Base-by-base conservation (phyloP, 257 asterid species). In the Plectranthus barbatus region DNA sequence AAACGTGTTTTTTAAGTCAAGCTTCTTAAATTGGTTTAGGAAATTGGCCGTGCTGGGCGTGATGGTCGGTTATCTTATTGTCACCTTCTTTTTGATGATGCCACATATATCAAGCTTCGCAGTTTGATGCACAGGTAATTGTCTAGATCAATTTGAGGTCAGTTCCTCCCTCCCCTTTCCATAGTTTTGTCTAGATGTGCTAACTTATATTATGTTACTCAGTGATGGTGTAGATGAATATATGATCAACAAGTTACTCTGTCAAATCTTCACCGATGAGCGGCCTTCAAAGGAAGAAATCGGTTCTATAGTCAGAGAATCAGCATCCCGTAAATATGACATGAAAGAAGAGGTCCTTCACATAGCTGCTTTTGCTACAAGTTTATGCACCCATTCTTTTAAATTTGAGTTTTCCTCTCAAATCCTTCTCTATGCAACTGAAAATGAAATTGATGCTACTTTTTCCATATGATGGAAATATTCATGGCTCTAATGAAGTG, bases 21-120 rank as follows among this genome's bases (percentile, higher is more conserved):
- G 50, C 44, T 61, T 56, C 70, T 76, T 40, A 72, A 69, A 56
- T 3, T 64, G 63, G 39, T 74, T 77, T 68, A 92, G 97, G 99
- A 89, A 83, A 89, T 87, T 63, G 99, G 99, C n/a, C 99, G 99
- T 76, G 96, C 99, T 62, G 97, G 99, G 48, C 99, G 99, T 74
- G 96, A 92, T 77, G 99, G 99, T 65, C 89, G 88, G 79, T 46
- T 76, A 55, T 76, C 99, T 72, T 82, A 81, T 73, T 92, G 99
- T 67, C 96, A 89, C 81, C 91, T 89, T 53, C 82, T 92, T 76
- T 90, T 85, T 24, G 97, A 92, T 56, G 93, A 89, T 70, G 72
- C 69, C 60, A 80, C 94, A 60, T 92, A 86, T 75, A 70, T 75
- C 76, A 92, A 84, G 87, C 85, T 85, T 62, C 96, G 96, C 60